These are phyloP conservation scores for Hanseniaspora osmophila DNA, from an alignment of 805 yeast species.

Conservation along the genomic window DNA sequence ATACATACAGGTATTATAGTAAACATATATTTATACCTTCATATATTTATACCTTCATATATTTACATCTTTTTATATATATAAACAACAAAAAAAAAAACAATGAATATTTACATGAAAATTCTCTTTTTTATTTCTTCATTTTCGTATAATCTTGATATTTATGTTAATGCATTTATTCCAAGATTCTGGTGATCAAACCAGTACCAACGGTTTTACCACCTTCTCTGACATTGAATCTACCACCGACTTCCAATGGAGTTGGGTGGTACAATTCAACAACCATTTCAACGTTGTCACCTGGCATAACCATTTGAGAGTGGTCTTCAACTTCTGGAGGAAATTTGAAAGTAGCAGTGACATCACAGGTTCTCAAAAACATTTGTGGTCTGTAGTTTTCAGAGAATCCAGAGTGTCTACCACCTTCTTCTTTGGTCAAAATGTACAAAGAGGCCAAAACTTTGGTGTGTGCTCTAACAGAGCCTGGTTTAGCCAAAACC, in stretches of 20 bases:
- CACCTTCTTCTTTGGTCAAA: conserved; percentile 95
- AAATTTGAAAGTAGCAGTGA: conserved; percentile 79
- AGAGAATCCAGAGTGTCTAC: conserved; percentile 95
- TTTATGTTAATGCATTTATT: conserved; percentile 17
- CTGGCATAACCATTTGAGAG: conserved; percentile 87
- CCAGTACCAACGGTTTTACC: conserved; percentile 99
- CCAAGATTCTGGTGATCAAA: conserved; percentile 82
- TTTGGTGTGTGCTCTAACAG: conserved; percentile 85
- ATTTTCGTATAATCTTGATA: background rate
- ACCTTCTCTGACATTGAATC: conserved; percentile 99
- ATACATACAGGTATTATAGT: too few species aligned
- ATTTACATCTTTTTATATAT: background rate
- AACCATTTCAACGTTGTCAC: conserved; percentile 95
- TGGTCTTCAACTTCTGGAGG: conserved; percentile 73
- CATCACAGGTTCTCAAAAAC: conserved; percentile 92
- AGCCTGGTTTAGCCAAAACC: conserved; percentile 87
- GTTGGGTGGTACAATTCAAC: conserved; percentile 82
- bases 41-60: background rate
- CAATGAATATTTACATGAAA: background rate
- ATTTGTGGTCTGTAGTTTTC: conserved; percentile 96
- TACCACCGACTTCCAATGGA: conserved; percentile 90
- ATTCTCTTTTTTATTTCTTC: background rate
- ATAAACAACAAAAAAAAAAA: background rate
- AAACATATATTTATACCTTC: too few species aligned
- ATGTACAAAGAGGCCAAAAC: conserved; percentile 87